Base-by-base conservation (phyloP, 345 rosid species). In the Populus deltoides region DNA sequence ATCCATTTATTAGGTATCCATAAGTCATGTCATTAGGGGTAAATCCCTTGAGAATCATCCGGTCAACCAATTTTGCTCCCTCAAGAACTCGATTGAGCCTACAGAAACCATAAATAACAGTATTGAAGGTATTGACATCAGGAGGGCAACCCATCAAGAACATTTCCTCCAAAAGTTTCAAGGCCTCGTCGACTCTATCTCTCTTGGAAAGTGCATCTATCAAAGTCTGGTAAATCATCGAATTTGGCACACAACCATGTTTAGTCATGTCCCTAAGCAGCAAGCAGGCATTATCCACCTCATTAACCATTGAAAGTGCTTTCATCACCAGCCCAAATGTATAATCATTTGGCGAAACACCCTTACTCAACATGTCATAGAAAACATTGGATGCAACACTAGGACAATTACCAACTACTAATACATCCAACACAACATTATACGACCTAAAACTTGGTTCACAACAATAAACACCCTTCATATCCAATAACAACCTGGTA, bases 181-280 rank as follows among this genome's bases (percentile, higher is more conserved):
- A 78, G 7, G 94, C 89, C 57, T 95, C 98, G 66, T 89, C 83
- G 70, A 93, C 90, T 84, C 94, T 81, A 63, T 85, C 83, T 61
- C 84, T 80, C 87, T 90, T 88, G 0, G 91, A 87, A 76, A 93
- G 83, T 1, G 97, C 92, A 78, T 91, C 93, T 72, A 93, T 95
- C 65, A 95, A 85, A 70, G 92, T 90, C 81, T 90, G 92, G 81
- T 93, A 95, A 71, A 95, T 87, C 45, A 86, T 73, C 0, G 98
- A 90, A 85, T 89, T 92, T 0, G 97, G 98, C 22, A 89, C 96
- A 33, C 99, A 95, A 68, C 98, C 97, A 79, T 95, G 86, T 80
- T 84, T 90, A 0, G 90, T 90, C 97, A 92, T 93, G 71, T 95
- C 98, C 82, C 88, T 90, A 33, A 92, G 91, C 36, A 95, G 68